phyloP scores from a whole-genome alignment of 495 filamentous ascomycete species.

The Penicillium flavigenum region DNA sequence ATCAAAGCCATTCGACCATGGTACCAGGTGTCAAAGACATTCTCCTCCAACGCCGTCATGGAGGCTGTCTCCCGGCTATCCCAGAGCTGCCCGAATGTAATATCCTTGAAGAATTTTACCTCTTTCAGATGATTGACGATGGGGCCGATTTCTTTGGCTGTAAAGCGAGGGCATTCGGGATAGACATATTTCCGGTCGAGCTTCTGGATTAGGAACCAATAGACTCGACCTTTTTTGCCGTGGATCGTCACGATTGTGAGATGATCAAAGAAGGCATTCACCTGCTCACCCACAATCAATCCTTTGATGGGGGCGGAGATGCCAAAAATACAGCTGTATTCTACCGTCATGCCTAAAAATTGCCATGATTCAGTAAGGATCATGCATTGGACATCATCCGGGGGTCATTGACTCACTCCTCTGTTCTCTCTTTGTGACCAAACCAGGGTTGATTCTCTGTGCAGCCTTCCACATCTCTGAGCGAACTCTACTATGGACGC shows the following conservation, averaged over 20 bases:
- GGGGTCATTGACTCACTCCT: conserved; percentile 17
- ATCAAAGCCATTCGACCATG: conserved; percentile 25
- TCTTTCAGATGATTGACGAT: conserved; percentile 9
- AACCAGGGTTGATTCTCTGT: conserved; percentile 27
- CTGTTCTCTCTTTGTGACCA: conserved; percentile 18
- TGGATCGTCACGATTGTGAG: conserved; percentile 20
- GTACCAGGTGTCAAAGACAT: conserved; percentile 24
- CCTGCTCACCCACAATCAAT: conserved; percentile 19
- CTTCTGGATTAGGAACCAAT: conserved; percentile 41
- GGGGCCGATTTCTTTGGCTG: conserved; percentile 12
- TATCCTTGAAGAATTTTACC: conserved; percentile 16
- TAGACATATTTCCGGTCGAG: conserved; percentile 37
- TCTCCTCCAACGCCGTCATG: conserved; percentile 29
- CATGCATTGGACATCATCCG: neutral
- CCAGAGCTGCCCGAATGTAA: conserved; percentile 26
- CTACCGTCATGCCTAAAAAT: conserved; percentile 20
- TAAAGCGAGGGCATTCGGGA: conserved; percentile 38
- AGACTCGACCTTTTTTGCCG: conserved; percentile 20
- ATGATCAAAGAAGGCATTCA: conserved; percentile 18
- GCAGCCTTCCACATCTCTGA: conserved; percentile 34
- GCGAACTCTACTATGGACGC: conserved; percentile 45
- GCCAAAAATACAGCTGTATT: conserved; percentile 28
- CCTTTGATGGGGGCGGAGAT: conserved; percentile 21
- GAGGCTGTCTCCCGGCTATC: conserved; percentile 15
- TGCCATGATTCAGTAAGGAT: conserved; percentile 13